Evolutionary conservation across 1,139 yeast species (phyloP).

Genomic region (Lodderomyces parapsilosis): DNA sequence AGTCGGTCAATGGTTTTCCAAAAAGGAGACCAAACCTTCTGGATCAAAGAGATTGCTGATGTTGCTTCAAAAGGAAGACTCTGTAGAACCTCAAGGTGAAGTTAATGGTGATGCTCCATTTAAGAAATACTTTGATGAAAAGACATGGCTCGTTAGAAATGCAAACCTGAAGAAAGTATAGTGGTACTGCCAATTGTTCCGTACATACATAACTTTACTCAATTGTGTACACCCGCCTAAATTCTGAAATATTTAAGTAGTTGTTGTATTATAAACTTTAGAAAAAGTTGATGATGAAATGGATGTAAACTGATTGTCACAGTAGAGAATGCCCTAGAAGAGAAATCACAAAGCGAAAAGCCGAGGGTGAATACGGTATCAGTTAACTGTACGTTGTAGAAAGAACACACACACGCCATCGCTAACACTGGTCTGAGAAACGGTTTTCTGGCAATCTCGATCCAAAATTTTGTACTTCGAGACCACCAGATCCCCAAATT

Average conservation of each 20-base stretch:
- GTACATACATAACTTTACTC: too few species aligned
- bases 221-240: background rate
- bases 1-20: slow-evolving; percentile 78
- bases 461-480: too few species aligned
- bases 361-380: too few species aligned
- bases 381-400: too few species aligned
- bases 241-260: background rate
- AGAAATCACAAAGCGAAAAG: too few species aligned
- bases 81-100: background rate
- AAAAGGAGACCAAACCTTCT: slow-evolving; percentile 36
- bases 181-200: background rate
- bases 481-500: too few species aligned
- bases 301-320: background rate
- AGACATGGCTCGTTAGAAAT: slow-evolving; percentile 49
- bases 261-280: background rate
- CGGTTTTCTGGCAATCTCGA: too few species aligned
- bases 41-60: slow-evolving; percentile 16
- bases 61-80: slow-evolving; percentile 23
- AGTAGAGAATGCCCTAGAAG: background rate
- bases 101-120: slow-evolving; percentile 2
- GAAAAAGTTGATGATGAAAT: background rate
- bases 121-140: slow-evolving; percentile 38
- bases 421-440: too few species aligned
- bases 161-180: background rate
- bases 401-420: too few species aligned